Evolutionary conservation across 495 filamentous ascomycete genomes (phyloP).

Genomic region (Daldinia bambusicola): DNA sequence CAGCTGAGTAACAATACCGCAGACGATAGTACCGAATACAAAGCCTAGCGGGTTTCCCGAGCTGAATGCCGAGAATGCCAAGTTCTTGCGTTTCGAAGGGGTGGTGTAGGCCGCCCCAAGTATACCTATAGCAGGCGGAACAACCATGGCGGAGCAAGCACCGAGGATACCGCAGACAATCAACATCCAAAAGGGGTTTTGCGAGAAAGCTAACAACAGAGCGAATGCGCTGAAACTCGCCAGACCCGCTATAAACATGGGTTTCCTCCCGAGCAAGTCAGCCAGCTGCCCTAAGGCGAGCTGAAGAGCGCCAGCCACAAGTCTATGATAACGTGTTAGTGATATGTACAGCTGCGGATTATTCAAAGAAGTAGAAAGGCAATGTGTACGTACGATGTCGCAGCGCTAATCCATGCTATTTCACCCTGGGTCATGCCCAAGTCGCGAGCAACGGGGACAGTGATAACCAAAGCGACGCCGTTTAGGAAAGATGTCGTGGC

Average conservation of each 20-base stretch:
- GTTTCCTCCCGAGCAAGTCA: constrained; percentile 72
- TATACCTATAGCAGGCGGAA: constrained; percentile 74
- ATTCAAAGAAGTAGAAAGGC: neutral
- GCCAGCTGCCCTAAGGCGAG: constrained; percentile 74
- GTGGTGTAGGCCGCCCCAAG: constrained; percentile 70
- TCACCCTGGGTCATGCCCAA: constrained; percentile 74
- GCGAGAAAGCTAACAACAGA: constrained; percentile 69
- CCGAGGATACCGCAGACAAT: constrained; percentile 72
- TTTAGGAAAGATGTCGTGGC: constrained; percentile 69
- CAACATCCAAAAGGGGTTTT: constrained; percentile 70
- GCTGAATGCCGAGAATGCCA: constrained; percentile 75
- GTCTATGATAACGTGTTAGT: constrained; percentile 49
- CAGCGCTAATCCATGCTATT: constrained; percentile 78
- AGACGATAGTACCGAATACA: constrained; percentile 72
- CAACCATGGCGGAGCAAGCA: constrained; percentile 68
- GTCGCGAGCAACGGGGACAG: constrained; percentile 68
- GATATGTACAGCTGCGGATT: neutral
- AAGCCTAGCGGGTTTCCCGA: constrained; percentile 78
- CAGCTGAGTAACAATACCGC: constrained; percentile 69
- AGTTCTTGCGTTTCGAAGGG: constrained; percentile 73
- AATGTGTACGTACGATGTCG: constrained; percentile 60
- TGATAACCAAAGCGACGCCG: constrained; percentile 69
- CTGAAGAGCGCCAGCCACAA: constrained; percentile 72
- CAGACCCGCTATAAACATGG: constrained; percentile 70
- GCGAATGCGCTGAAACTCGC: constrained; percentile 65